Conservation (phyloP, 495 filamentous ascomycete species). For the Xylaria telfairii region DNA sequence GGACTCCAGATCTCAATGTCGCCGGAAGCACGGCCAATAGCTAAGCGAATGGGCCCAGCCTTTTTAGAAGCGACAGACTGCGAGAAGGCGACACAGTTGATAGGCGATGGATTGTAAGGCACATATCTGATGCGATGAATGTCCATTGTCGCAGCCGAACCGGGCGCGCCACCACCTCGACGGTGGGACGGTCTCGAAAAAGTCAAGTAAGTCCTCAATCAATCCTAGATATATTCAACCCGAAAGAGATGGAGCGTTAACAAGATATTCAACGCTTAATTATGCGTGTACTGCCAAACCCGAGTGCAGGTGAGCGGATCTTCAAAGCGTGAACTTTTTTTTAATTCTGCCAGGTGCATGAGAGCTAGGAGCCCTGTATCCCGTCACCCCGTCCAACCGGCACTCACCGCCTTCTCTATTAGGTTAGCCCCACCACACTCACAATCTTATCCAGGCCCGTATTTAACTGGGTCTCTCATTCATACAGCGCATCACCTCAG, state of each 20-base stretch:
- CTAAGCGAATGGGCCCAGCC: slow-evolving; percentile 67
- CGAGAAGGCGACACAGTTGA: slow-evolving; percentile 94
- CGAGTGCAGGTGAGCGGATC: not conserved
- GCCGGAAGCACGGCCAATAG: slow-evolving; percentile 91
- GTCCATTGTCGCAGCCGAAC: slow-evolving; percentile 69
- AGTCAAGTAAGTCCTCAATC: not conserved
- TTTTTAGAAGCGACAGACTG: slow-evolving; percentile 71
- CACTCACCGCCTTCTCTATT: slow-evolving; percentile 11
- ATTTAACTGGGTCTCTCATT: not conserved
- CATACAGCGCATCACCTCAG: not conserved
- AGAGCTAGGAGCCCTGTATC: slow-evolving; percentile 14
- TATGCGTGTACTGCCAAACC: slow-evolving; percentile 1
- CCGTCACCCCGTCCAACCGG: not conserved
- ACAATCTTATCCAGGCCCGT: not conserved
- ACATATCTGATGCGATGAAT: slow-evolving; percentile 97
- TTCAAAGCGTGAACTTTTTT: slow-evolving; percentile 24
- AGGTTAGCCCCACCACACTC: not conserved
- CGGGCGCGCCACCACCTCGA: slow-evolving; percentile 11
- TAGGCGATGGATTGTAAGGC: slow-evolving; percentile 88
- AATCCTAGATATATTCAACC: not conserved
- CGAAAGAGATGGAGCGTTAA: not conserved
- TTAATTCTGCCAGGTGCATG: slow-evolving; percentile 26
- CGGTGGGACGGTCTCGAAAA: slow-evolving; percentile 7
- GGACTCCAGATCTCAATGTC: slow-evolving; percentile 99
- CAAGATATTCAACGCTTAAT: not conserved